Percentiles rank a stretch among this genome's conserved stretches.
Evolutionary conservation across 1,284 basidiomycete species (phyloP).

Genomic region (Gymnopus androsaceus): DNA sequence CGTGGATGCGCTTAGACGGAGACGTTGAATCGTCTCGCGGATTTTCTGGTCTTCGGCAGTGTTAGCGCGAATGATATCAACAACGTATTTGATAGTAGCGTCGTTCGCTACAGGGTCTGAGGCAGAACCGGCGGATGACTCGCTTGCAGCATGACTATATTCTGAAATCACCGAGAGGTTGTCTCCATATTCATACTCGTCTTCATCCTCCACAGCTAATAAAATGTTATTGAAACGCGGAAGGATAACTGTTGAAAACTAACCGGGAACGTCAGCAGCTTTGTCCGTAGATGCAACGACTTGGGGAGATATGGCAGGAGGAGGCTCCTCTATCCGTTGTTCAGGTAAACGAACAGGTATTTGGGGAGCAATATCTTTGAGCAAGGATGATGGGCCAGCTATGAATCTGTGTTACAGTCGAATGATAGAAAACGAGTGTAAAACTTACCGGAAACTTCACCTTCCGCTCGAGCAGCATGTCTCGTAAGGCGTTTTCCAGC

Average conservation of each 20-base stretch:
- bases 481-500: neutral
- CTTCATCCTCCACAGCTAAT: neutral
- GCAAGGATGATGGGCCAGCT: no score
- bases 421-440: no score
- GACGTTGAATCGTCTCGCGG: neutral
- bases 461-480: neutral
- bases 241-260: neutral
- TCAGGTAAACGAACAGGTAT: no score
- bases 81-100: neutral
- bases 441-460: neutral
- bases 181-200: neutral
- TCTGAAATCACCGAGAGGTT: slow-evolving; percentile 7
- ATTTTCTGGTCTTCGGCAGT: slow-evolving; percentile 3
- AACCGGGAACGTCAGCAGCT: no score
- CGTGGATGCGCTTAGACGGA: neutral
- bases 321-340: no score
- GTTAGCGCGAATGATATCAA: slow-evolving; percentile 4
- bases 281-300: no score
- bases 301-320: no score
- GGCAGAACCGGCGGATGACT: slow-evolving; percentile 4
- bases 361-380: no score
- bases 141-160: neutral
- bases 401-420: no score
- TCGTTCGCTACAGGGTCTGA: slow-evolving; percentile 3
- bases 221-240: neutral